Percentiles rank a stretch among this genome's conserved stretches.
These are phyloP conservation scores for Serendipita indica DNA, from an alignment of 768 basidiomycete genomes.

Conservation along the genomic window DNA sequence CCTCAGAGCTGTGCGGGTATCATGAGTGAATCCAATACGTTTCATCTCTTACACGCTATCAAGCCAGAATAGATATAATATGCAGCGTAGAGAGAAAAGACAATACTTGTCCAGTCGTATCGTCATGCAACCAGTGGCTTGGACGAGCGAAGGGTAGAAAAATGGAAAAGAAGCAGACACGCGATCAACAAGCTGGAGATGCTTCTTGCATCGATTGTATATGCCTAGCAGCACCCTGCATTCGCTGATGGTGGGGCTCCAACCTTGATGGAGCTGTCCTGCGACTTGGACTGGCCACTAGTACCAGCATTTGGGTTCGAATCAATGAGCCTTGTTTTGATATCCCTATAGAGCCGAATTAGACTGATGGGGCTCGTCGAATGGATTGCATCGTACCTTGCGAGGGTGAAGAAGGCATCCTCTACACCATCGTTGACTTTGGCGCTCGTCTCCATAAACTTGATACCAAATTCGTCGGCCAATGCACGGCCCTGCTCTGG, in stretches of 20 bases:
- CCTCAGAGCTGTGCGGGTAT: too few relatives aligned
- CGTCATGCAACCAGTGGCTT: too few relatives aligned
- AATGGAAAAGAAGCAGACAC: too few relatives aligned
- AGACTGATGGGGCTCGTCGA: not conserved
- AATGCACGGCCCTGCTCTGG: constrained; percentile 85
- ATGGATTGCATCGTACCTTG: constrained; percentile 46
- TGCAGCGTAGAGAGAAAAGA: too few relatives aligned
- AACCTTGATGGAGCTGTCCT: constrained; percentile 7
- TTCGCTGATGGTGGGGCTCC: not conserved
- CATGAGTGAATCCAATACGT: too few relatives aligned
- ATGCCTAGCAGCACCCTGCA: not conserved
- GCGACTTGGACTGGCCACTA: not conserved
- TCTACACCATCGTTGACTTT: constrained; percentile 97
- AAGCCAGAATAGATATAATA: too few relatives aligned
- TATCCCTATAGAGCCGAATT: constrained; percentile 45
- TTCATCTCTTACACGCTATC: too few relatives aligned
- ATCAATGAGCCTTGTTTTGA: constrained; percentile 94
- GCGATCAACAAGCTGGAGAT: too few relatives aligned
- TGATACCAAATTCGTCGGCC: constrained; percentile 85
- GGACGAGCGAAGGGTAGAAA: too few relatives aligned
- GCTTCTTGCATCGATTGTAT: too few relatives aligned
- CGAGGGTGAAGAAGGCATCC: constrained; percentile 94
- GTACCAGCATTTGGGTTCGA: constrained; percentile 52
- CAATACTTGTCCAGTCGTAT: too few relatives aligned
- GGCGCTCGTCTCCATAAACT: constrained; percentile 95